phyloP scores from a whole-genome alignment of 116 monocot genomes.

The Phalaenopsis hybrid region DNA sequence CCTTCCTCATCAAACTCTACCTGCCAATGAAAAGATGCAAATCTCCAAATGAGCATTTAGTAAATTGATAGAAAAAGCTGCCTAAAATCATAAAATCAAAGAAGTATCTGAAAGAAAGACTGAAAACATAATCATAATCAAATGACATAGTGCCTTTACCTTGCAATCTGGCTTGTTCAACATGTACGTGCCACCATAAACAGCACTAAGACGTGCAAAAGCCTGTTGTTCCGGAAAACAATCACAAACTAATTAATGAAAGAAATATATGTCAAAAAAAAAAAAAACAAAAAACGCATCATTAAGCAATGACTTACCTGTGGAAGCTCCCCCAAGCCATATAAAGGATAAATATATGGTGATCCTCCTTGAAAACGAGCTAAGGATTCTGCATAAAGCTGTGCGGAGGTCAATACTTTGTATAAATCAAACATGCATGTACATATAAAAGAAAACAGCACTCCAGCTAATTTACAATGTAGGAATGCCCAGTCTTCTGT shows the following conservation, averaged over 20 bases:
- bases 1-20: conserved; percentile 91
- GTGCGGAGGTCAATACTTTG: conserved; percentile 1
- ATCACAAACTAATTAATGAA: background rate
- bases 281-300: background rate
- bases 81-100: background rate
- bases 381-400: conserved; percentile 90
- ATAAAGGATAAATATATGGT: conserved; percentile 91
- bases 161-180: conserved; percentile 91
- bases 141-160: conserved; percentile 24
- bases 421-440: background rate
- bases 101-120: background rate
- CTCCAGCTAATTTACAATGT: background rate
- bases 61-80: background rate
- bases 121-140: background rate
- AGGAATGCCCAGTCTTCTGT: background rate
- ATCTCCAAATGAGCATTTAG: background rate
- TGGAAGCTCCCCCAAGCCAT: conserved; percentile 93
- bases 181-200: conserved; percentile 99
- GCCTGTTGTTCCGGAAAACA: conserved; percentile 32
- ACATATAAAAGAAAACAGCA: background rate
- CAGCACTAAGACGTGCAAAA: conserved; percentile 97
- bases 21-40: conserved; percentile 18
- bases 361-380: conserved; percentile 89
- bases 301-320: conserved; percentile 36
- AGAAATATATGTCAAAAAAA: background rate